Percentiles rank a stretch among this genome's conserved stretches.
These are phyloP conservation scores for Xanthoparmelia taractica DNA, from an alignment of 495 filamentous ascomycete species.

Conservation along the genomic window DNA sequence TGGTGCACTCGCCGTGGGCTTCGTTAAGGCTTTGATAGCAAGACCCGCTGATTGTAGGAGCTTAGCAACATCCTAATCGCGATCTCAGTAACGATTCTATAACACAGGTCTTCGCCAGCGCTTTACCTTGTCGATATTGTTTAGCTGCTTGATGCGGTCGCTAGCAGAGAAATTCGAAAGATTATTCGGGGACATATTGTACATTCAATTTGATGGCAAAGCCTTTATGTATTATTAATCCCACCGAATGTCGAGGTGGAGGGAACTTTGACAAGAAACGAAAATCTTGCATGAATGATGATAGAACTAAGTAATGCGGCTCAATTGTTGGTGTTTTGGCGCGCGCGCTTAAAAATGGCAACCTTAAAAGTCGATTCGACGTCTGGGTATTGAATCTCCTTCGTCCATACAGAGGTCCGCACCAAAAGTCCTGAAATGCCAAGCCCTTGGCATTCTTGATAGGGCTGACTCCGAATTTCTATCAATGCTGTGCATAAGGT, in stretches of 20 bases:
- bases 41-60: conserved; percentile 61
- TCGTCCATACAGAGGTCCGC: no score
- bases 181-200: neutral
- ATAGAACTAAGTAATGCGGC: neutral
- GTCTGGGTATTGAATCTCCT: no score
- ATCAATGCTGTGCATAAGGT: no score
- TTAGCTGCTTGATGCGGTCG: conserved; percentile 71
- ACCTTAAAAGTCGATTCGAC: no score
- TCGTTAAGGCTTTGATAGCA: conserved; percentile 62
- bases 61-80: conserved; percentile 44
- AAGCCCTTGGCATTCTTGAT: no score
- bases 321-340: neutral
- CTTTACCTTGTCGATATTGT: conserved; percentile 64
- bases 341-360: neutral
- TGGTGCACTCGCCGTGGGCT: conserved; percentile 25
- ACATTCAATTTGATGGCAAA: neutral
- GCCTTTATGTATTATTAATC: neutral
- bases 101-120: conserved; percentile 15
- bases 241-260: no score
- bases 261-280: neutral
- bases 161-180: conserved; percentile 45
- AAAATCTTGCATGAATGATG: no score
- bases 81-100: conserved; percentile 4
- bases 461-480: no score
- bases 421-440: no score